Base-by-base conservation (phyloP, 2,329 filamentous ascomycete species). In the Aspergillus niger region DNA sequence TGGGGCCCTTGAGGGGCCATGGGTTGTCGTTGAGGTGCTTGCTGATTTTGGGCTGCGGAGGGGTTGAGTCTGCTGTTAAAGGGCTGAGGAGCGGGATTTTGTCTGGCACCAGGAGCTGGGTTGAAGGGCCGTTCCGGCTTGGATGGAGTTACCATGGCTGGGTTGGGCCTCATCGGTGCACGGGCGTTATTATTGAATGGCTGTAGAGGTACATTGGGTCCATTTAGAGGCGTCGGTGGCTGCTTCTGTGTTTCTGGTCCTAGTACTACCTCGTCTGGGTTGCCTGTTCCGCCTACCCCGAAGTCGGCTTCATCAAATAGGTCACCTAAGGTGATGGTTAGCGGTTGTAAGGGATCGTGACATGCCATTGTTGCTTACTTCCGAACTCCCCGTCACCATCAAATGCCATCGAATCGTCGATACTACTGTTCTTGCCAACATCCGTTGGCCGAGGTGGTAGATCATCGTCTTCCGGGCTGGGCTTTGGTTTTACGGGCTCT, bases 271-370 rank as follows among this genome's bases (percentile, higher is more conserved):
- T 94, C 91, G 72, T 95, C 91, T 3, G 90, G 90, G 69, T 92
- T 88, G 20, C 84, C 88, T 28, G 89, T 85, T 63, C 90, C 83
- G 8, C 83, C 79, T 7, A 90, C 88, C 52, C 85, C 87, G 70
- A 93, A 92, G 73, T 92, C 90, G 55, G 85, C 88, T 75, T 91
- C 89, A 69, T 92, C 90, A 71, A 92, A 89, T 61, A 91, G 86
- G 82, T 83, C 77, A 73, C 79, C 79, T 77, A 48, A 30, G 5
- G n/a, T 15, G 15, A 13, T 15, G 2, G 50, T 74, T 65, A 75
- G 69, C 26, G 15, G 11, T 17, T 8, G 22, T 50, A 6, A 39
- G 30, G 38, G 13, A 26, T 41, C 24, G 32, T 49, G 32, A 20
- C 24, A 15, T 5, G 11, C n/a, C 22, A 8, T 28, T 11, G 24